Evolutionary conservation across 176 grass and related monocot genomes (phyloP), one percentile per base, ranked within the genome.

Genomic region (Oryza brachyantha): DNA sequence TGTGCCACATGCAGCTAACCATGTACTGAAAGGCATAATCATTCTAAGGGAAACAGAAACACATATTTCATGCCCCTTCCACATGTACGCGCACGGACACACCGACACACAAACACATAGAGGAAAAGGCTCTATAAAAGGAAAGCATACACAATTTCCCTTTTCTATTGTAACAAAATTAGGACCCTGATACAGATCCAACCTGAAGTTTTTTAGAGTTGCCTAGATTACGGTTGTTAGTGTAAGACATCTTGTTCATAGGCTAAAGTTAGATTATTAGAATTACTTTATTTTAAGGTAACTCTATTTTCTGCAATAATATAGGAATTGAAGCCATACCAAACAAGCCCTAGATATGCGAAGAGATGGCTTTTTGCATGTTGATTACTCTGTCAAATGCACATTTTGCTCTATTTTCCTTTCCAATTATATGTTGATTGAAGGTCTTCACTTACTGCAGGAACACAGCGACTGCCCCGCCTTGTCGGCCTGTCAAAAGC

Each of bases 391-490:
- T 34, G 29, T 36, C 60, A 70, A 84, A 57, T 1, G 10, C n/a
- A 71, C 17, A 54, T 5, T 40, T 42, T 84, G 27, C 61, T 79
- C 40, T 46, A 32, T 71, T 67, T 78, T 22, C 58, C 41, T 57
- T 55, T 63, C 26, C 13, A 64, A 13, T 83, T 73, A 58, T 74
- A 29, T 69, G 35, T 75, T 36, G 21, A n/a, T 58, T n/a, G 48
- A 69, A 60, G 54, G 10, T 79, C 22, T 75, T 76, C 25, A 69
- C 70, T 58, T 74, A 50, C 63, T 90, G 25, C 65, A 97, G 91
- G 94, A 76, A 97, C 95, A 61, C 91, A 97, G 67, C 79, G 95
- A 19, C 88, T 94, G 67, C 95, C 91, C 59, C 95, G 94, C 37
- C 91, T 97, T 72, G 85, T 94, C 81, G 95, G 95, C 37, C 83